phyloP scores from a whole-genome alignment of 73 alveolate species.

The Paramecium bursaria region DNA sequence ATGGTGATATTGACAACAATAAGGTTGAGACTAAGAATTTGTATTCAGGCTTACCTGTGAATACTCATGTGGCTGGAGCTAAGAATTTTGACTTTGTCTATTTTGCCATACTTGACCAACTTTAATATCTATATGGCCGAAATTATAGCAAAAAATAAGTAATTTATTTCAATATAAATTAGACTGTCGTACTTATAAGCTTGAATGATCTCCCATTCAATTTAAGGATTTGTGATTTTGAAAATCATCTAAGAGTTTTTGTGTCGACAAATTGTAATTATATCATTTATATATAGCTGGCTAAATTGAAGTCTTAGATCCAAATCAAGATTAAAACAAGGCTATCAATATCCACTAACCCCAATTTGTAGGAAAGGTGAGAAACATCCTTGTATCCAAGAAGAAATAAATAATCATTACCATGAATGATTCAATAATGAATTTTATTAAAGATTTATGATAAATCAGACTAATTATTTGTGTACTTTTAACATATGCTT shows the following conservation, averaged over 20 bases:
- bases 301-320: conserved; percentile 5
- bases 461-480: too few relatives aligned
- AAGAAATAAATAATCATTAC: too few relatives aligned
- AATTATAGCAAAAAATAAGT: conserved; percentile 56
- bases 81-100: conserved; percentile 53
- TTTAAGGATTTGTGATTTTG: not conserved
- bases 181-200: not conserved
- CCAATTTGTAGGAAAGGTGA: too few relatives aligned
- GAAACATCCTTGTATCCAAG: too few relatives aligned
- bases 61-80: conserved; percentile 46
- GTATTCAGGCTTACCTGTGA: conserved; percentile 33
- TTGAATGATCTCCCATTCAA: conserved; percentile 25
- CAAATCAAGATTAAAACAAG: too few relatives aligned
- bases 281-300: conserved; percentile 20
- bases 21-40: conserved; percentile 37
- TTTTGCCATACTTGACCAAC: conserved; percentile 30
- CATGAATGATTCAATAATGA: too few relatives aligned
- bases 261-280: conserved; percentile 5
- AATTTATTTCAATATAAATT: too few relatives aligned
- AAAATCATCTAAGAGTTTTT: not conserved
- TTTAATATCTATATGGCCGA: conserved; percentile 60
- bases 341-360: too few relatives aligned
- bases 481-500: too few relatives aligned
- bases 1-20: conserved; percentile 49
- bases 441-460: too few relatives aligned